phyloP scores from a whole-genome alignment of 352 stramenopile genomes.

The Phytophthora fragariae region DNA sequence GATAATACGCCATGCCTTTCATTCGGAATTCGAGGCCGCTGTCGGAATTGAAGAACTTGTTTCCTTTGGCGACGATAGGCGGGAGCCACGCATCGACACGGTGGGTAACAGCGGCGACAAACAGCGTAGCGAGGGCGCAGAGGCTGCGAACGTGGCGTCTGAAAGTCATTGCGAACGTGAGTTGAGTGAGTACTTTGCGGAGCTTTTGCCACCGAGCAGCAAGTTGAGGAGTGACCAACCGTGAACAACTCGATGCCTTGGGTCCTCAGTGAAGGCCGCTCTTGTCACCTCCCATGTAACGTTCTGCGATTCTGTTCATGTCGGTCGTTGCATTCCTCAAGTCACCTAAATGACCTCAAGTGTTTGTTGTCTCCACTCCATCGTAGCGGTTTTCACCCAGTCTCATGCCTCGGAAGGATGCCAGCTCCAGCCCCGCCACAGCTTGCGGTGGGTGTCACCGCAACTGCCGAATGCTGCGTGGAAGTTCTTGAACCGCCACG shows the following conservation, averaged over 20 bases:
- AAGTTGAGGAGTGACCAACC: slow-evolving; percentile 27
- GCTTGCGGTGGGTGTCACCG: background rate
- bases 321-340: slow-evolving; percentile 19
- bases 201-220: slow-evolving; percentile 6
- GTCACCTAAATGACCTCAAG: background rate
- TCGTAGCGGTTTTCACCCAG: background rate
- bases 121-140: slow-evolving; percentile 24
- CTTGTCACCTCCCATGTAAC: slow-evolving; percentile 26
- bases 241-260: background rate
- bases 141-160: slow-evolving; percentile 24
- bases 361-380: background rate
- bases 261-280: background rate
- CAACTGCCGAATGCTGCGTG: slow-evolving; percentile 19
- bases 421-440: background rate
- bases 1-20: slow-evolving; percentile 85
- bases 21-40: slow-evolving; percentile 74
- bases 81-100: slow-evolving; percentile 48
- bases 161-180: slow-evolving; percentile 23
- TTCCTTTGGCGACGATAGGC: slow-evolving; percentile 71
- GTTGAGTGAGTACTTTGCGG: slow-evolving; percentile 14
- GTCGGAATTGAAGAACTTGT: slow-evolving; percentile 88
- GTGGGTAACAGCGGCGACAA: slow-evolving; percentile 2
- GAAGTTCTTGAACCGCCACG: slow-evolving; percentile 9
- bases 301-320: slow-evolving; percentile 31
- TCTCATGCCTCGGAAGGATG: slow-evolving; percentile 27